These are phyloP conservation scores for Pythium monospermum DNA, from an alignment of 352 stramenopile genomes.

Conservation along the genomic window DNA sequence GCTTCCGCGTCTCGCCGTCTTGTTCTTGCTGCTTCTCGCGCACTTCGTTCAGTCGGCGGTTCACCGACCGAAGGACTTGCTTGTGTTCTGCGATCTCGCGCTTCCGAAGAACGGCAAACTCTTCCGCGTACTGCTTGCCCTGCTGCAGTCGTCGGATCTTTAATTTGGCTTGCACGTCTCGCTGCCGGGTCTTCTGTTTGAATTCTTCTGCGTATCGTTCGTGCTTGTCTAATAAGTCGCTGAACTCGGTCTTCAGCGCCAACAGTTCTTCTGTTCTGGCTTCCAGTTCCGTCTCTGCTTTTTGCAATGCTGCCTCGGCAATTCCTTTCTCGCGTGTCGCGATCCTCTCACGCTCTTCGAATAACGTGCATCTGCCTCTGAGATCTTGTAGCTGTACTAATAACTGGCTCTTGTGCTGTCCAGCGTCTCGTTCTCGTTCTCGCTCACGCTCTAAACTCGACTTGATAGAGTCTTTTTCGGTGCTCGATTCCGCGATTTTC, in stretches of 20 bases:
- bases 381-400: slow-evolving; percentile 39
- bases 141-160: slow-evolving; percentile 34
- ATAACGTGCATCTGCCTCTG: slow-evolving; percentile 31
- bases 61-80: slow-evolving; percentile 56
- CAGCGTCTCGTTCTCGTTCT: slow-evolving; percentile 29
- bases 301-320: slow-evolving; percentile 24
- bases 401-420: slow-evolving; percentile 28
- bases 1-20: background rate
- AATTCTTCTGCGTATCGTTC: slow-evolving; percentile 31
- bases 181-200: slow-evolving; percentile 35
- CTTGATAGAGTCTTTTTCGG: slow-evolving; percentile 27
- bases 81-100: slow-evolving; percentile 57
- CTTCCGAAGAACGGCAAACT: slow-evolving; percentile 43
- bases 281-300: slow-evolving; percentile 34
- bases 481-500: slow-evolving; percentile 27
- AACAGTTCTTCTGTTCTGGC: slow-evolving; percentile 42
- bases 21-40: slow-evolving; percentile 23
- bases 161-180: slow-evolving; percentile 29
- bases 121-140: slow-evolving; percentile 41
- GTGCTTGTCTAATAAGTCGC: slow-evolving; percentile 53
- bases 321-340: slow-evolving; percentile 42
- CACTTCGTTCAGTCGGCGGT: slow-evolving; percentile 52
- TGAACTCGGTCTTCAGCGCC: slow-evolving; percentile 57
- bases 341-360: slow-evolving; percentile 44
- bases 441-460: slow-evolving; percentile 36